A percentile compares a stretch with the other conserved stretches of the same genome.
These are phyloP conservation scores for Epichloe sibirici DNA, from an alignment of 2,329 filamentous ascomycete species.

Conservation along the genomic window DNA sequence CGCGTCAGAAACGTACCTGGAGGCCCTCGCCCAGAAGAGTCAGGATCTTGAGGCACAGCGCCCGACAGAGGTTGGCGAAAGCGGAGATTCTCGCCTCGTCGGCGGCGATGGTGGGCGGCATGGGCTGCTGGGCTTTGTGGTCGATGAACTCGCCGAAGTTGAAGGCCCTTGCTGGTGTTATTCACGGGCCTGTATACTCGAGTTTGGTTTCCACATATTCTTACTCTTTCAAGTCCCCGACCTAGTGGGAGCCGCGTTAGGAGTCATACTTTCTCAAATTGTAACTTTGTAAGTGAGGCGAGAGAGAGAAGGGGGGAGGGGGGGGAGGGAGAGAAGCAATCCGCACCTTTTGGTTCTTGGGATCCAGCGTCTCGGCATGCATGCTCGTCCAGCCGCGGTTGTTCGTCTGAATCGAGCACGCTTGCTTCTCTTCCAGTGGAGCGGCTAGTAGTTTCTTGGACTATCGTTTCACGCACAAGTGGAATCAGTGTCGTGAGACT, in stretches of 20 bases:
- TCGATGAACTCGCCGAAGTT: slow-evolving; percentile 73
- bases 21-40: slow-evolving; percentile 69
- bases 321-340: background rate
- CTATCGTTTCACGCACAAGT: slow-evolving; percentile 16
- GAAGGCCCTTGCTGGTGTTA: slow-evolving; percentile 52
- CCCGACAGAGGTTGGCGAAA: slow-evolving; percentile 61
- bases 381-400: slow-evolving; percentile 85
- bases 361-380: slow-evolving; percentile 81
- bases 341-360: slow-evolving; percentile 62
- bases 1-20: slow-evolving; percentile 30
- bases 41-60: slow-evolving; percentile 61
- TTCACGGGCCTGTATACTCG: too few species aligned
- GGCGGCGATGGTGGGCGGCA: slow-evolving; percentile 51
- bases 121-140: slow-evolving; percentile 60
- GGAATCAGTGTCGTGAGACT: too few species aligned
- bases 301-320: background rate
- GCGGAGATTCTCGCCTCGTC: slow-evolving; percentile 48
- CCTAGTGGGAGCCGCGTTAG: slow-evolving; percentile 27
- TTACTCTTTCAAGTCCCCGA: slow-evolving; percentile 83
- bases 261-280: background rate
- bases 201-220: background rate
- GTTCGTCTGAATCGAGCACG: slow-evolving; percentile 63
- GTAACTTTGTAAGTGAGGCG: background rate
- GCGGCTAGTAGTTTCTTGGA: slow-evolving; percentile 61
- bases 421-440: slow-evolving; percentile 57